phyloP scores from a whole-genome alignment of 345 rosid genomes.

The Acer saccharum region DNA sequence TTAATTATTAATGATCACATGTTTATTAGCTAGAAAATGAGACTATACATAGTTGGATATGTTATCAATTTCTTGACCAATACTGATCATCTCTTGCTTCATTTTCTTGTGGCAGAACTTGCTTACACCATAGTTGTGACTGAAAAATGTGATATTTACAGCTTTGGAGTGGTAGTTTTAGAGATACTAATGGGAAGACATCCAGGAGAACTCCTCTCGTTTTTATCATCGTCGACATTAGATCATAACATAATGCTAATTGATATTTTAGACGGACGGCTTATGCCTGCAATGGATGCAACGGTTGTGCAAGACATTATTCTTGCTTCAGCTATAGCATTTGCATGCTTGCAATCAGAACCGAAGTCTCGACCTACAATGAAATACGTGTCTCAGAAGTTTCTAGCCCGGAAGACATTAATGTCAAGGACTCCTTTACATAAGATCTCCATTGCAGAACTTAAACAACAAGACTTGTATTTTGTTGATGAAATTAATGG shows the following conservation, averaged over 20 bases:
- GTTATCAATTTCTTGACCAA: background rate
- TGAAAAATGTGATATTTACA: background rate
- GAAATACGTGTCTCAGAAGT: slow-evolving; percentile 1
- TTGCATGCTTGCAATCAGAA: slow-evolving; percentile 9
- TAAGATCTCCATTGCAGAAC: background rate
- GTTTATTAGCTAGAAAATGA: no score
- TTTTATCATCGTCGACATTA: background rate
- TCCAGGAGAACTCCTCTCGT: slow-evolving; percentile 17
- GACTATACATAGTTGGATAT: background rate
- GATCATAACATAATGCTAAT: background rate
- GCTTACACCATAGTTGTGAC: background rate
- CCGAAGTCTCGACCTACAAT: slow-evolving; percentile 21
- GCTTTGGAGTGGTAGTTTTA: background rate
- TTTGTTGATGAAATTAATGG: background rate
- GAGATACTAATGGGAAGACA: slow-evolving; percentile 22
- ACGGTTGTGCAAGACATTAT: background rate
- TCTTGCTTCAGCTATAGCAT: background rate
- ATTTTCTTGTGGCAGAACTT: background rate
- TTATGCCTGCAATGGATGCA: background rate
- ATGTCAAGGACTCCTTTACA: background rate
- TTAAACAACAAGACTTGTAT: background rate
- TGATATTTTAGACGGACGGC: slow-evolving; percentile 18
- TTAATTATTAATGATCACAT: no score
- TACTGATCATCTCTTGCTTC: background rate
- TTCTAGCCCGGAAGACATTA: background rate